phyloP scores from a whole-genome alignment of 2,329 filamentous ascomycete genomes.

The Fusarium compactum region DNA sequence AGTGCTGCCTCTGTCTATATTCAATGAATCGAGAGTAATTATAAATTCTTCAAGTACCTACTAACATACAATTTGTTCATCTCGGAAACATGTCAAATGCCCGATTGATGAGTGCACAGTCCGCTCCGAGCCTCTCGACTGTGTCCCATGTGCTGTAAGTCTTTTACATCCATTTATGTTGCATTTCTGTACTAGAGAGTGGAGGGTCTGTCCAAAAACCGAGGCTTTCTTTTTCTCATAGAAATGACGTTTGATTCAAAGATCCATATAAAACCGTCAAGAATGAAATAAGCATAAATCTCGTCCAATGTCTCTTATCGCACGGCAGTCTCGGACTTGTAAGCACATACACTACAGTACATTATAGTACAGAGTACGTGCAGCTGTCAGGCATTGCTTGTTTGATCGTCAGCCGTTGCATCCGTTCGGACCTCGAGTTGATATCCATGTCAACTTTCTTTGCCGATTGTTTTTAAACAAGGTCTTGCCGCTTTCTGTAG shows the following conservation, averaged over 20 bases:
- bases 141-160: slow-evolving; percentile 3
- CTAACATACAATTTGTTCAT: background rate
- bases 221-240: background rate
- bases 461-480: slow-evolving; percentile 27
- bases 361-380: slow-evolving; percentile 14
- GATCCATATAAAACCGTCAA: background rate
- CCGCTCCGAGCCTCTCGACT: slow-evolving; percentile 18
- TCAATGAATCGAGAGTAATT: background rate
- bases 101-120: background rate
- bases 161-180: background rate
- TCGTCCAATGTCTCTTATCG: slow-evolving; percentile 1
- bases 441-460: slow-evolving; percentile 13
- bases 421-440: slow-evolving; percentile 20
- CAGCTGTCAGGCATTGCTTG: slow-evolving; percentile 15
- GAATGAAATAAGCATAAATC: slow-evolving; percentile 24
- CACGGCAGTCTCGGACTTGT: slow-evolving; percentile 40
- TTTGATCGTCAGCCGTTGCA: slow-evolving; percentile 39
- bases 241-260: slow-evolving; percentile 32
- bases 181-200: background rate
- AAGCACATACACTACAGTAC: slow-evolving; percentile 6
- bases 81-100: background rate
- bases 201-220: background rate
- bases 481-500: slow-evolving; percentile 1
- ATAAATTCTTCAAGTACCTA: background rate
- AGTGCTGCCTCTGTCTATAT: background rate